Evolutionary conservation across 179 eudicot species (phyloP), one percentile per base, ranked within the genome.

Genomic region (Nepenthes alata): DNA sequence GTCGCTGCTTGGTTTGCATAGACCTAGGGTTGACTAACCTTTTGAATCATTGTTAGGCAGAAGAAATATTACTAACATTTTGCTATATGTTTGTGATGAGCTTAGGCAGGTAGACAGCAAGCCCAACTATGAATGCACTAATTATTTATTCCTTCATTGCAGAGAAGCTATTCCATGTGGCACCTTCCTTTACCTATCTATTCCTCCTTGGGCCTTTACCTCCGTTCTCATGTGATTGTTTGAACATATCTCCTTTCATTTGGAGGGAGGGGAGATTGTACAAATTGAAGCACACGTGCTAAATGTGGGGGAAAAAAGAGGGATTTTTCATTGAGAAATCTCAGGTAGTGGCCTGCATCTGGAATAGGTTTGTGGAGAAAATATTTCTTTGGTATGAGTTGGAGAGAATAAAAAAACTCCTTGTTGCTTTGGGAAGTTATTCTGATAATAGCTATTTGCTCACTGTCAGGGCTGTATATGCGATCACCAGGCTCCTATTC

Each of bases 391-490:
- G 73, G 76, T 65, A 64, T 67, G 75, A 74, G 45, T 41, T 51
- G n/a, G 73, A 64, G 75, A 71, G 79, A 65, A 60, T 72, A 59
- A 65, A 67, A 49, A 71, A 67, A 25, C 25, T 25, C 25, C 25
- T 75, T 75, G 71, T 52, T 75, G 70, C 73, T 68, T 53, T 71
- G 67, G 76, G 73, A 71, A 76, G 73, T 60, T 64, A 60, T 72
- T 75, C 76, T 75, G 76, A 75, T 75, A 62, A 69, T 65, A 75
- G 76, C 67, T 64, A 71, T 75, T 75, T 75, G 76, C 65, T 71
- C 68, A 75, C 79, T 75, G 76, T 72, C 72, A 75, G 75, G 79
- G 76, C 34, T 63, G 55, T 60, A 59, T 75, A 36, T 67, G 70
- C 68, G 60, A 67, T 67, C 69, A 63, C 70, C 79, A 71, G 79